These are phyloP conservation scores for Cairneyella variabilis DNA, from an alignment of 495 filamentous ascomycete species.

Conservation along the genomic window DNA sequence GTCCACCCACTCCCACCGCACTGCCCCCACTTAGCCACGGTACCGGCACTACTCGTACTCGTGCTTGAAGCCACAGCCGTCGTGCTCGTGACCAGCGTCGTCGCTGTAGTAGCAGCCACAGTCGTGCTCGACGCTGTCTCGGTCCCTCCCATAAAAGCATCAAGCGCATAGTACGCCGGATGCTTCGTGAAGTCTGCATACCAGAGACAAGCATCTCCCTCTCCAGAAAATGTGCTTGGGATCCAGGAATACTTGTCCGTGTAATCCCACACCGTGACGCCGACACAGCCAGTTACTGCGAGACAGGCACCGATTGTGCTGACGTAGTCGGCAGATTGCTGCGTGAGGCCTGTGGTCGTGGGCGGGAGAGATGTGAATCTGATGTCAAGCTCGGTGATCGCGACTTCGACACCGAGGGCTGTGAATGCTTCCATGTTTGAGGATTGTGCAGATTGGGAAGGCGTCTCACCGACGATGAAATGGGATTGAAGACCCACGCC, in stretches of 20 bases:
- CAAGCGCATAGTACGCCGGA: constrained; percentile 48
- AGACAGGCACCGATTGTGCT: constrained; percentile 53
- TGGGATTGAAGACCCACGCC: constrained; percentile 64
- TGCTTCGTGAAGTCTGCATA: constrained; percentile 51
- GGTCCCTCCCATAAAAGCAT: constrained; percentile 23
- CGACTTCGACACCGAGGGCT: constrained; percentile 54
- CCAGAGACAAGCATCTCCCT: constrained; percentile 55
- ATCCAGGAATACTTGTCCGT: constrained; percentile 58
- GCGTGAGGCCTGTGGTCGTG: constrained; percentile 39
- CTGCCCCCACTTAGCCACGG: constrained; percentile 20
- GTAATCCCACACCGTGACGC: constrained; percentile 64
- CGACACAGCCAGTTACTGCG: constrained; percentile 53
- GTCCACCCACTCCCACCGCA: constrained; percentile 19
- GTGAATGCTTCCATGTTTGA: constrained; percentile 44
- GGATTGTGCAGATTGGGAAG: constrained; percentile 43
- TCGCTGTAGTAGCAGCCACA: constrained; percentile 19
- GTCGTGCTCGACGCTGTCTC: constrained; percentile 28
- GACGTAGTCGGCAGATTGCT: constrained; percentile 57
- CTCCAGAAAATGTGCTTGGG: constrained; percentile 48
- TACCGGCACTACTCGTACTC: no score
- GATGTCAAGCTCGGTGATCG: constrained; percentile 63
- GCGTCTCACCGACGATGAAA: constrained; percentile 53
- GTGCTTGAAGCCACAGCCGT: background rate
- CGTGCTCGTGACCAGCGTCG: constrained; percentile 20
- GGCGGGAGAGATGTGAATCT: constrained; percentile 43